phyloP scores from a whole-genome alignment of 2,329 filamentous ascomycete genomes.

The Pseudofabraea citricarpa region DNA sequence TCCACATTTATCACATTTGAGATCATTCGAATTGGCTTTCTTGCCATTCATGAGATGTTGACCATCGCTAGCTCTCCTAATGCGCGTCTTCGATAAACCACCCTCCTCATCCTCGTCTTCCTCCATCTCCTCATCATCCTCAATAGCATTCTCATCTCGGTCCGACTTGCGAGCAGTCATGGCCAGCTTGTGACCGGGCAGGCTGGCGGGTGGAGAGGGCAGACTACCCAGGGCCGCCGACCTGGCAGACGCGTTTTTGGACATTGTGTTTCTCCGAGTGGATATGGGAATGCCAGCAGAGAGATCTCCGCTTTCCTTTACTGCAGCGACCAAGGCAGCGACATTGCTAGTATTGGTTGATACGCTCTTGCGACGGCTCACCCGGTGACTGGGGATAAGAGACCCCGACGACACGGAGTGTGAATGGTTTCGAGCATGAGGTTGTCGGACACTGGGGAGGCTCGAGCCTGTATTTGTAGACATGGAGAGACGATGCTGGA shows the following conservation, averaged over 20 bases:
- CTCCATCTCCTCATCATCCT: slow-evolving; percentile 61
- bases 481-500: slow-evolving; percentile 56
- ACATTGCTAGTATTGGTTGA: slow-evolving; percentile 71
- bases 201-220: slow-evolving; percentile 62
- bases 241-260: slow-evolving; percentile 54
- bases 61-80: slow-evolving; percentile 75
- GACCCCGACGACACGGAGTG: slow-evolving; percentile 75
- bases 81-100: slow-evolving; percentile 40
- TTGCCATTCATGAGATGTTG: slow-evolving; percentile 71
- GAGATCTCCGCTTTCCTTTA: slow-evolving; percentile 60
- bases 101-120: slow-evolving; percentile 45
- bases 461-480: slow-evolving; percentile 54
- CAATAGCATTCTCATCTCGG: slow-evolving; percentile 62
- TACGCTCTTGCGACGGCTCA: slow-evolving; percentile 92
- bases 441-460: slow-evolving; percentile 38
- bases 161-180: slow-evolving; percentile 42
- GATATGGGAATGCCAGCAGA: slow-evolving; percentile 53
- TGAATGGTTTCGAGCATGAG: slow-evolving; percentile 61
- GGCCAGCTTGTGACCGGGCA: slow-evolving; percentile 50
- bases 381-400: slow-evolving; percentile 76
- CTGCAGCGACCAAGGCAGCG: slow-evolving; percentile 68
- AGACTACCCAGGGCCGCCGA: slow-evolving; percentile 51
- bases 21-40: slow-evolving; percentile 76
- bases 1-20: slow-evolving; percentile 96
- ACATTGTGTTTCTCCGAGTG: slow-evolving; percentile 62